Evolutionary conservation across 495 filamentous ascomycete genomes (phyloP), one percentile per base, ranked within the genome.

Genomic region (Tuber magnatum): DNA sequence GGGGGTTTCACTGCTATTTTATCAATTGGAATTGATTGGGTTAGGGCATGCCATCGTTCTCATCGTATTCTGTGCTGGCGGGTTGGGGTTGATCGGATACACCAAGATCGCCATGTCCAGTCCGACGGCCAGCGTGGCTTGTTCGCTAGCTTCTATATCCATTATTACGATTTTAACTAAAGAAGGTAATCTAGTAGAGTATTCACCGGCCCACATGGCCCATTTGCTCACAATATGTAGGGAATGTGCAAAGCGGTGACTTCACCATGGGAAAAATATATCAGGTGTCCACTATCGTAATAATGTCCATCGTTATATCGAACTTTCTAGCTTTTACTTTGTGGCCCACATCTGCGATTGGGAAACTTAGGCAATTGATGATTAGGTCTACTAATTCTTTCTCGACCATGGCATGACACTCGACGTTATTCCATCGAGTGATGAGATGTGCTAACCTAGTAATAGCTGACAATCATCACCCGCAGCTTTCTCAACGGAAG

Each of bases 121-220:
- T 82, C 94, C 95, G 14, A 84, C 97, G 28, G 93, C 97, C 73
- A 94, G 94, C 80, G 93, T 97, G 51, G 94, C 93, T 35, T 94
- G 92, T 82, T 97, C 94, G 38, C 85, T 98, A 76, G 89, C 95
- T 3, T 92, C 92, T n/a, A 89, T 98, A 38, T 91, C 93, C 38
- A 94, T 95, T 70, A 97, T 97, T 82, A 95, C 92, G 3, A 88
- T 97, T 56, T 84, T 97, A 77, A 97, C 95, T 3, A 97, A 96
- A 83, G 95, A 98, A 83, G 94, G 92, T 75, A 88, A 16, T 68
- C 35, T 73, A 28, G 7, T 18, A 35, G 56, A 35, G 28, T 20
- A 18, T 6, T 4, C 5, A 18, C 56, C 18, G 28, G 56, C 16
- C 28, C 28, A 35, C 28, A 18, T 18, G 16, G 20, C 24, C 38